Conservation (phyloP, 345 rosid genomes). For the Murraya paniculata region DNA sequence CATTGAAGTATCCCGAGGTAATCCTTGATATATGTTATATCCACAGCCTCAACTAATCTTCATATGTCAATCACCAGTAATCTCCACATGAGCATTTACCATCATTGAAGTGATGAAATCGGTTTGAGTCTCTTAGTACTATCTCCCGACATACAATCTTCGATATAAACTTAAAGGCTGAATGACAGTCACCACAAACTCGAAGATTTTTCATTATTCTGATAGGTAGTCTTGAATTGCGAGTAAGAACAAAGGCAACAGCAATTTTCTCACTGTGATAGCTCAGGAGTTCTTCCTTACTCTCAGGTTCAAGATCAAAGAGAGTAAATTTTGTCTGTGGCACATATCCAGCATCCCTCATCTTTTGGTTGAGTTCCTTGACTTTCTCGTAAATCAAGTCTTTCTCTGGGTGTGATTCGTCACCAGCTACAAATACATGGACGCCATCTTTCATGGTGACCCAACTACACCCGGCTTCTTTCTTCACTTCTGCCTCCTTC, state of each 20-base stretch:
- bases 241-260: conserved; percentile 69
- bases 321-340: conserved; percentile 70
- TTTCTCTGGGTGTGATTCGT: conserved; percentile 61
- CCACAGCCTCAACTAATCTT: background rate
- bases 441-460: conserved; percentile 91
- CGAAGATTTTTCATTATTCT: conserved; percentile 95
- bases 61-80: conserved; percentile 58
- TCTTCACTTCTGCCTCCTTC: conserved; percentile 70
- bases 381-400: conserved; percentile 66
- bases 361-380: conserved; percentile 62
- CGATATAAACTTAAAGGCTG: conserved; percentile 79
- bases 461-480: conserved; percentile 97
- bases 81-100: conserved; percentile 80
- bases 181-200: conserved; percentile 82
- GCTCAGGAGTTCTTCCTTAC: conserved; percentile 74
- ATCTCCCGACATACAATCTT: conserved; percentile 58
- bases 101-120: conserved; percentile 85
- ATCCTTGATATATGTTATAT: background rate
- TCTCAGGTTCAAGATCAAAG: conserved; percentile 80
- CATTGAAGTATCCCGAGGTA: background rate
- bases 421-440: conserved; percentile 84
- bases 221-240: conserved; percentile 58
- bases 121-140: conserved; percentile 71
- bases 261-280: conserved; percentile 94
- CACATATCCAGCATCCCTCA: conserved; percentile 78